phyloP scores from a whole-genome alignment of 148 eudicot species.

The Rhododendron griersonianum region DNA sequence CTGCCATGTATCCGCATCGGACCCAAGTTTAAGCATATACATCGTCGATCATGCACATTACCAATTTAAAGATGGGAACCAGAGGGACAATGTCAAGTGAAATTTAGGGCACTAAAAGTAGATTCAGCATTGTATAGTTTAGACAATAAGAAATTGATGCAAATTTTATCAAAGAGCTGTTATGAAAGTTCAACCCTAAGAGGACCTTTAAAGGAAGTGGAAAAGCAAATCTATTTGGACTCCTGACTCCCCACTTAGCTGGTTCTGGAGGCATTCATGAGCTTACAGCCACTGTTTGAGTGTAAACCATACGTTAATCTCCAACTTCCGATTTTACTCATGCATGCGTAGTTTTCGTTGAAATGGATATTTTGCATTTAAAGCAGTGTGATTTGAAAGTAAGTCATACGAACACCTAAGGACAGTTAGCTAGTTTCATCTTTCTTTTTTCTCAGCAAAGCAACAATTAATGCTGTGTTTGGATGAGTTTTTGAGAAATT shows the following conservation, averaged over 20 bases:
- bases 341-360: background rate
- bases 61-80: background rate
- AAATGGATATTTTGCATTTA: background rate
- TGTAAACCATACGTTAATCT: background rate
- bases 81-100: background rate
- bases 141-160: background rate
- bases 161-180: background rate
- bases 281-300: background rate
- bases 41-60: background rate
- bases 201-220: background rate
- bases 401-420: background rate
- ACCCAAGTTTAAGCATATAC: background rate
- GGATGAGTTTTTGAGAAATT: too few relatives aligned
- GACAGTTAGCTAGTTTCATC: background rate
- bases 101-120: background rate
- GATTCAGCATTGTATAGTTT: background rate
- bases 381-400: background rate
- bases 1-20: background rate
- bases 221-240: background rate
- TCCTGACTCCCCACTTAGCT: background rate
- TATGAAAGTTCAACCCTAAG: conserved; percentile 1
- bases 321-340: background rate
- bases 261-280: background rate
- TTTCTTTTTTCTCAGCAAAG: background rate
- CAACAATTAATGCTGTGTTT: background rate